Conservation (phyloP, 148 eudicot genomes). For the Salicornia ramosissima region DNA sequence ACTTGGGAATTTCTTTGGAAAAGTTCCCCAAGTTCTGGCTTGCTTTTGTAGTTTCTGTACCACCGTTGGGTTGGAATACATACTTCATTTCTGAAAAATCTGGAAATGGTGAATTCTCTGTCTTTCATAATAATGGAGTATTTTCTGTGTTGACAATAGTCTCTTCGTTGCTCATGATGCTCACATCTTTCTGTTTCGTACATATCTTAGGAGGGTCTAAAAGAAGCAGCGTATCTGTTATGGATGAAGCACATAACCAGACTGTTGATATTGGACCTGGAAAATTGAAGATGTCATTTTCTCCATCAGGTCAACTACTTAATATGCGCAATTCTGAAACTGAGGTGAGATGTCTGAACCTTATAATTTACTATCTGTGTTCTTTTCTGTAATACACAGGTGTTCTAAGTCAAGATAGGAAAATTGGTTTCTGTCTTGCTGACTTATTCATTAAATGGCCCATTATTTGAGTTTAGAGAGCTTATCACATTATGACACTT, state of each 20-base stretch:
- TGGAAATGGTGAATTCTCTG: constrained; percentile 38
- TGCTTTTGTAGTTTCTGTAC: constrained; percentile 59
- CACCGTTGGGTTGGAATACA: constrained; percentile 86
- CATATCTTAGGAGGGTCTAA: constrained; percentile 35
- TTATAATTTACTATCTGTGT: background rate
- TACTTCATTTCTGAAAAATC: constrained; percentile 51
- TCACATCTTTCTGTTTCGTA: background rate
- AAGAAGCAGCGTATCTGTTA: constrained; percentile 21
- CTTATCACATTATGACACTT: background rate
- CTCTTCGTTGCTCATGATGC: background rate
- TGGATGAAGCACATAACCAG: constrained; percentile 31
- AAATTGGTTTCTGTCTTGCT: background rate
- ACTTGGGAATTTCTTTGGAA: constrained; percentile 46
- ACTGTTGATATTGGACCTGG: constrained; percentile 72
- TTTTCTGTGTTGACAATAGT: background rate
- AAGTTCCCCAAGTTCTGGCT: constrained; percentile 74
- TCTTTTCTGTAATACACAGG: background rate
- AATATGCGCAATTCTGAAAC: constrained; percentile 53
- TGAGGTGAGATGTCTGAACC: constrained; percentile 40
- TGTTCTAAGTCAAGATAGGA: background rate
- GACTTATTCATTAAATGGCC: background rate
- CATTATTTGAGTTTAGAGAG: background rate
- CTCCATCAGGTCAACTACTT: constrained; percentile 55
- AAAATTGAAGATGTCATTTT: constrained; percentile 68
- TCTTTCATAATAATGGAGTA: background rate